Base-by-base conservation (phyloP, 495 filamentous ascomycete genomes). In the Aspergillus kassunensis region DNA sequence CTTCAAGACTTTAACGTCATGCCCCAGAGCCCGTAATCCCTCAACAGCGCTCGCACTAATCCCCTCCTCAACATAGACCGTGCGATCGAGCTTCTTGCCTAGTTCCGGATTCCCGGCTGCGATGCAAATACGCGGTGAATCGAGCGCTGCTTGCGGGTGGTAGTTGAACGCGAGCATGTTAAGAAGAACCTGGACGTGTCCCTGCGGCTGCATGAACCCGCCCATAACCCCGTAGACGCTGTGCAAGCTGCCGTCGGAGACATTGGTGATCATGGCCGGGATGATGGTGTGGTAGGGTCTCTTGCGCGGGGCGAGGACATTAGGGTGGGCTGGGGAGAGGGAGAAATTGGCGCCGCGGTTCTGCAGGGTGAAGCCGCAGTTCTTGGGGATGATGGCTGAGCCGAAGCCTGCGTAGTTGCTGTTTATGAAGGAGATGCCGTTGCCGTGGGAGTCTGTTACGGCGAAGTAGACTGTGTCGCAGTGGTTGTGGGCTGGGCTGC, bases 201-300 rank as follows among this genome's bases (percentile, higher is more conserved):
- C 93, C 73, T 97, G 93, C 0, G 93, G 93, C 74, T 98, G 93
- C 95, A 98, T 97, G 69, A 91, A 96, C 27, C 93, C 93, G 54
- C 93, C 93, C 93, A 97, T 97, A 42, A 96, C 91, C 40, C 93
- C 95, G 57, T 89, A 95, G 0, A 96, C 89, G 33, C 81, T 83
- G 62, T 96, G 87, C 51, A 98, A 68, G 15, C 74, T 82, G 16
- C 78, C 78, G 56, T 92, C 89, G 13, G 70, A 74, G 1, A 80
- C 61, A 54, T 90, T 87, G 3, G 93, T 97, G 40, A 93, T 80
- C 66, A 97, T 78, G 0, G 88, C 91, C 0, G 93, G 91, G 61
- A 98, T 98, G 68, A 98, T 97, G 47, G 93, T 98, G 64, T 97
- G 95, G 65, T 97, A 98, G 0, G 93, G 95, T 15, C 93, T 68